Conservation (phyloP, 140 eudicot species). For the Ambrosia hybrid region DNA sequence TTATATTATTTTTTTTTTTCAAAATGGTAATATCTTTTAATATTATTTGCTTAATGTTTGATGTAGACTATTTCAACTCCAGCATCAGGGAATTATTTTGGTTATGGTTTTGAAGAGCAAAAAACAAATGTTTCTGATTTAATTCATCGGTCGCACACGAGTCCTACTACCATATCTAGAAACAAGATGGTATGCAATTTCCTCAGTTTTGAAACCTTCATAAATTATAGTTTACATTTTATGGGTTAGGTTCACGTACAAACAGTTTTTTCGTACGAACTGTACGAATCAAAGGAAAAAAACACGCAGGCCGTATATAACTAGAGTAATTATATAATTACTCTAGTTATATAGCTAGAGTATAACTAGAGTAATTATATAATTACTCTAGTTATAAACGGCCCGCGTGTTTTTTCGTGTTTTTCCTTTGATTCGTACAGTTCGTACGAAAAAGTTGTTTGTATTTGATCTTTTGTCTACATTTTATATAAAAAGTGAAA, state of each 20-base stretch:
- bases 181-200: conserved; percentile 29
- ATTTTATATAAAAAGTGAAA: neutral
- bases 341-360: too few relatives aligned
- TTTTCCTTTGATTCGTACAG: too few relatives aligned
- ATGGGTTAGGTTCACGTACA: too few relatives aligned
- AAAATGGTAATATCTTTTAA: conserved; percentile 2
- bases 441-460: too few relatives aligned
- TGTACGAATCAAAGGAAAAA: too few relatives aligned
- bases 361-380: too few relatives aligned
- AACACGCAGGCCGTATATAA: too few relatives aligned
- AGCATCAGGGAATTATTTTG: conserved; percentile 47
- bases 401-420: too few relatives aligned
- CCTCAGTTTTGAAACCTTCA: neutral
- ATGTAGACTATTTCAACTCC: conserved; percentile 59
- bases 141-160: conserved; percentile 40
- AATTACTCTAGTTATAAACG: too few relatives aligned
- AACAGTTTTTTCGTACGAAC: too few relatives aligned
- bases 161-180: conserved; percentile 44
- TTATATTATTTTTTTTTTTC: neutral
- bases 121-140: conserved; percentile 40
- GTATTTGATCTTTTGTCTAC: too few relatives aligned
- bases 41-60: conserved; percentile 17
- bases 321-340: too few relatives aligned
- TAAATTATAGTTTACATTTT: neutral
- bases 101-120: conserved; percentile 37